Evolutionary conservation across 192 early-diverging fungal genomes (phyloP).

Genomic region (Coemansia sp.): DNA sequence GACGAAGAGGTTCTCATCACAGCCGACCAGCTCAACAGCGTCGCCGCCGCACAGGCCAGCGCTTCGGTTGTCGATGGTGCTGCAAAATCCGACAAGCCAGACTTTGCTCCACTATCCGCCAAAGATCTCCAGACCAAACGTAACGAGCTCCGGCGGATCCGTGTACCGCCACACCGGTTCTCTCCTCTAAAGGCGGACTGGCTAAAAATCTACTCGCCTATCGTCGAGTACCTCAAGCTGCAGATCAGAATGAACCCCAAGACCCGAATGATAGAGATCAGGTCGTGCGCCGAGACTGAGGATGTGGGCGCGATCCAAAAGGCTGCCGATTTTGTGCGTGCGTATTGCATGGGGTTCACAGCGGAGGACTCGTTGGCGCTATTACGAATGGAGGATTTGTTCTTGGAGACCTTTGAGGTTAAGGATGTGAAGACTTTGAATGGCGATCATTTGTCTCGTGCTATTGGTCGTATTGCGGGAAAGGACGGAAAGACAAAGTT

Average conservation of each 20-base stretch:
- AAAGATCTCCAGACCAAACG: slow-evolving; percentile 54
- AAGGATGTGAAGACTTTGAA: slow-evolving; percentile 96
- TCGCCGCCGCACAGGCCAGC: slow-evolving; percentile 26
- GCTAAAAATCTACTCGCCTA: slow-evolving; percentile 95
- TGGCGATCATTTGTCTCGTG: slow-evolving; percentile 95
- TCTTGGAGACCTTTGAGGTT: slow-evolving; percentile 95
- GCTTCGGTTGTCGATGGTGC: slow-evolving; percentile 38
- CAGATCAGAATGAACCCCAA: slow-evolving; percentile 97
- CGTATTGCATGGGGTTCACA: slow-evolving; percentile 93
- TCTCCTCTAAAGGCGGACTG: slow-evolving; percentile 91
- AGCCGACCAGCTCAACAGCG: slow-evolving; percentile 60
- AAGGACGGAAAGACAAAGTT: slow-evolving; percentile 97
- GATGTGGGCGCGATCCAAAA: slow-evolving; percentile 94
- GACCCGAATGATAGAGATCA: slow-evolving; percentile 86
- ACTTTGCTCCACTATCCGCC: slow-evolving; percentile 65
- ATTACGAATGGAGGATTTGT: slow-evolving; percentile 95
- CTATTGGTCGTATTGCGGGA: slow-evolving; percentile 98
- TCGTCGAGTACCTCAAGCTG: slow-evolving; percentile 94
- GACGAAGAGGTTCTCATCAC: slow-evolving; percentile 71
- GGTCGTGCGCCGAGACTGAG: slow-evolving; percentile 81
- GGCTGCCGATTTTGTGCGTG: slow-evolving; percentile 94
- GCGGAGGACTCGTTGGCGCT: slow-evolving; percentile 93
- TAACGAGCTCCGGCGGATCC: slow-evolving; percentile 75
- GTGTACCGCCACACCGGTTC: slow-evolving; percentile 93
- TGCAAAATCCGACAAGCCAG: slow-evolving; percentile 62